phyloP scores from a whole-genome alignment of 352 stramenopile genomes.

The Phytophthora crassamura region DNA sequence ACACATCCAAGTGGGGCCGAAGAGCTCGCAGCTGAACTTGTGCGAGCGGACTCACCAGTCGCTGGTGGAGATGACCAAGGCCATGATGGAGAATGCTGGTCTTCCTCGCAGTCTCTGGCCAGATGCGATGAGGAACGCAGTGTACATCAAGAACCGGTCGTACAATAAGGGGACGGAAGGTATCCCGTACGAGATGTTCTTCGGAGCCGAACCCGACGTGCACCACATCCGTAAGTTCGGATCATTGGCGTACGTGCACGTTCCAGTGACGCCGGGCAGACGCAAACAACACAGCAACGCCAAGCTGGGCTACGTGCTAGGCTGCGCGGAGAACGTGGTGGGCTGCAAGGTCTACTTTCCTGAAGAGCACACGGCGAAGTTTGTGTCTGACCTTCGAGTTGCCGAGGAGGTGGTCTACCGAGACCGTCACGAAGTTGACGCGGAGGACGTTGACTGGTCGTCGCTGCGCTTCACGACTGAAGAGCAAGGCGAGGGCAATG shows the following conservation, averaged over 20 bases:
- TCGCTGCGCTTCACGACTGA: constrained; percentile 6
- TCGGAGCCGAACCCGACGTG: constrained; percentile 11
- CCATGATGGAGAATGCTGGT: constrained; percentile 7
- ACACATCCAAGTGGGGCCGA: constrained; percentile 1
- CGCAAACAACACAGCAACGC: constrained; percentile 13
- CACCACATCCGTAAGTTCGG: constrained; percentile 25
- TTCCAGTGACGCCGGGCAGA: constrained; percentile 3
- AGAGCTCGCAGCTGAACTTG: constrained; percentile 16
- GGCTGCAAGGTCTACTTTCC: too few relatives aligned
- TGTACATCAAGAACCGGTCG: constrained; percentile 18
- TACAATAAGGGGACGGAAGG: constrained; percentile 14
- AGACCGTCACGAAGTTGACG: constrained; percentile 10
- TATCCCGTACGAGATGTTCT: constrained; percentile 20
- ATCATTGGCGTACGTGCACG: constrained; percentile 11
- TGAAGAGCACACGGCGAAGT: neutral
- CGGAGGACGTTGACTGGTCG: neutral
- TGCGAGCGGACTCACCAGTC: constrained; percentile 15
- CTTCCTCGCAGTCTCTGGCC: constrained; percentile 17
- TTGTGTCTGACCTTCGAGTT: constrained; percentile 13
- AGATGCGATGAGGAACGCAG: constrained; percentile 4
- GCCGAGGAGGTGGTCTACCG: constrained; percentile 8
- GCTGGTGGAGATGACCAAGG: constrained; percentile 6
- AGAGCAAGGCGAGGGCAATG: neutral
- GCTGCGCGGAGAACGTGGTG: constrained; percentile 19
- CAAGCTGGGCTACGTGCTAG: constrained; percentile 17